These are phyloP conservation scores for Aspergillus glaucus DNA, from an alignment of 2,329 filamentous ascomycete species.

Conservation along the genomic window DNA sequence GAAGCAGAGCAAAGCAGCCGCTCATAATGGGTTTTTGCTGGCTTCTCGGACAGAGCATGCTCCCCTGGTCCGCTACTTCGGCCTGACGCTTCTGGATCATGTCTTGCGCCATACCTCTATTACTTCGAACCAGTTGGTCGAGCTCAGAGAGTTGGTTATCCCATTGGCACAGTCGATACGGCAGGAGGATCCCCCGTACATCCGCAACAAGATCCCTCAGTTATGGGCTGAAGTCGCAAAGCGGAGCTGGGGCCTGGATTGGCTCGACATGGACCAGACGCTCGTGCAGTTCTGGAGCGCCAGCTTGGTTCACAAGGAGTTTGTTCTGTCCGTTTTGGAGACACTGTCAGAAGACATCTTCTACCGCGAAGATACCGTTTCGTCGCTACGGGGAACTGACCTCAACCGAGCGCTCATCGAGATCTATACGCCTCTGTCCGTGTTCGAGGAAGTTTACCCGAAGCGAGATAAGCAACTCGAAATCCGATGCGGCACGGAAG, in stretches of 20 bases:
- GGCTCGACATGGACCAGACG: constrained; percentile 88
- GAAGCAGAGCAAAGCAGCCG: constrained; percentile 72
- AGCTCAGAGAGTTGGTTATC: constrained; percentile 70
- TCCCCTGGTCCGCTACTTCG: constrained; percentile 84
- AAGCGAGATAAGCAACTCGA: constrained; percentile 62
- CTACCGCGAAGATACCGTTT: constrained; percentile 79
- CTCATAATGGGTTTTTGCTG: constrained; percentile 76
- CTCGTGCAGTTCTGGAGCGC: constrained; percentile 72
- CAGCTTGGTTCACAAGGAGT: constrained; percentile 64
- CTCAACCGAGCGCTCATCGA: constrained; percentile 88
- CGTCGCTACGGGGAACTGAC: constrained; percentile 72
- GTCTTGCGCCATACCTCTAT: constrained; percentile 80
- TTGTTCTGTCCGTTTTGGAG: constrained; percentile 84
- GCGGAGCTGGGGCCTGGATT: constrained; percentile 83
- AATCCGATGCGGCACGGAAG: constrained; percentile 71
- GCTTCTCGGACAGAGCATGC: constrained; percentile 69
- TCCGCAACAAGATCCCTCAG: constrained; percentile 89
- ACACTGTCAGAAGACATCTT: constrained; percentile 92
- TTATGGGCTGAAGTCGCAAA: constrained; percentile 95
- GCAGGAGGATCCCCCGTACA: constrained; percentile 68
- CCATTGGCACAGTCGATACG: constrained; percentile 67
- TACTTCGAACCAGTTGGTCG: constrained; percentile 60
- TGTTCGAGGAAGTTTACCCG: constrained; percentile 70
- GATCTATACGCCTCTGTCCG: constrained; percentile 74
- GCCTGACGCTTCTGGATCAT: constrained; percentile 84